These are phyloP conservation scores for Pseudonectria foliicola DNA, from an alignment of 2,329 filamentous ascomycete species.

Conservation along the genomic window DNA sequence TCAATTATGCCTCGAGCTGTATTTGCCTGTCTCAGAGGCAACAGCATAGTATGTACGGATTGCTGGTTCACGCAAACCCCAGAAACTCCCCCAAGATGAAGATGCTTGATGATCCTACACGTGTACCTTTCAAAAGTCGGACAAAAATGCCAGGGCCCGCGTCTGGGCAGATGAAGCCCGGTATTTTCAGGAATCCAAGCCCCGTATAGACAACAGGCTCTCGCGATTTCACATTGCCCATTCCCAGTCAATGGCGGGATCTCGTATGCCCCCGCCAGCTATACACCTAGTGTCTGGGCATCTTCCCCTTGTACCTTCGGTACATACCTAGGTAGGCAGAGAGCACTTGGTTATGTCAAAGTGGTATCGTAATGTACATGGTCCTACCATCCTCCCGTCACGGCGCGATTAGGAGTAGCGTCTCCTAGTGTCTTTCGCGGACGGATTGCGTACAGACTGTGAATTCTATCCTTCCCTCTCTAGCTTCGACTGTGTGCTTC, in stretches of 20 bases:
- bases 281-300: constrained; percentile 4
- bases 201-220: constrained; percentile 9
- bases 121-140: constrained; percentile 10
- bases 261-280: constrained; percentile 7
- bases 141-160: constrained; percentile 11
- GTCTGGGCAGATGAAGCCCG: constrained; percentile 8
- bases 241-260: constrained; percentile 2
- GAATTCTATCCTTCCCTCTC: too few species aligned
- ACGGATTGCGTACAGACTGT: too few species aligned
- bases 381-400: background rate
- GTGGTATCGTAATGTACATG: constrained; percentile 18
- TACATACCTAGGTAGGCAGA: too few species aligned
- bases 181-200: constrained; percentile 15
- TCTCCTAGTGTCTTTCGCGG: background rate
- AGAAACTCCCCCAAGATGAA: constrained; percentile 5
- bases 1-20: too few species aligned
- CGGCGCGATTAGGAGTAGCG: background rate
- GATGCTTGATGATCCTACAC: constrained; percentile 9
- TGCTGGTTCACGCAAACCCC: too few species aligned
- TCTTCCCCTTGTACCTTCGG: too few species aligned
- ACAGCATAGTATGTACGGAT: too few species aligned
- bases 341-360: constrained; percentile 17
- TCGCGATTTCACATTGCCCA: constrained; percentile 1
- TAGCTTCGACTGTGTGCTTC: too few species aligned
- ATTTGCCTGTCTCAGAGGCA: too few species aligned